Percentiles rank a stretch among this genome's conserved stretches.
phyloP scores from a whole-genome alignment of 768 basidiomycete genomes.

The Clathrus columnatus region DNA sequence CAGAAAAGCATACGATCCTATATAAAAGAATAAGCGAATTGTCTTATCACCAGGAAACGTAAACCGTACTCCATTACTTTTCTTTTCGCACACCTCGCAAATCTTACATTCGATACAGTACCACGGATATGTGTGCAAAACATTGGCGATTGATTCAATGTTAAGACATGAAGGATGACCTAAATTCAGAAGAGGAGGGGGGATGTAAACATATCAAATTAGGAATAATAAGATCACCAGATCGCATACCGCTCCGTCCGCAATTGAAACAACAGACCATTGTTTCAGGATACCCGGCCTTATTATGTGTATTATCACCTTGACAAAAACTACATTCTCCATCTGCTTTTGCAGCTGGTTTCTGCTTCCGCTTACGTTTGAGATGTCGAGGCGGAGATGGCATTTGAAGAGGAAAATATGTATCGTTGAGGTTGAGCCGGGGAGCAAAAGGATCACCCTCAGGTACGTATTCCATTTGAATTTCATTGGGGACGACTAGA shows the following conservation, averaged over 20 bases:
- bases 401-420: constrained; percentile 41
- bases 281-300: constrained; percentile 44
- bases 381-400: constrained; percentile 30
- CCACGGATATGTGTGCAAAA: constrained; percentile 73
- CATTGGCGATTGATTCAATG: constrained; percentile 43
- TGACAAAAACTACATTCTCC: constrained; percentile 71
- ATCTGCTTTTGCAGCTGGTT: constrained; percentile 36
- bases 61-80: constrained; percentile 78
- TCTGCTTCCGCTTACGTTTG: constrained; percentile 35
- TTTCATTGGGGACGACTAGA: constrained; percentile 24
- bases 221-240: background rate
- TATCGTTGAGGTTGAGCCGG: constrained; percentile 40
- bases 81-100: constrained; percentile 78
- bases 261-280: constrained; percentile 80
- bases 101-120: constrained; percentile 86
- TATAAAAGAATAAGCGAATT: constrained; percentile 15
- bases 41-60: constrained; percentile 12
- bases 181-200: constrained; percentile 22
- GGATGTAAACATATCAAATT: background rate
- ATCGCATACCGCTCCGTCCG: constrained; percentile 64
- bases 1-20: constrained; percentile 83
- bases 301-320: constrained; percentile 55
- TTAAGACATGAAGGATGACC: constrained; percentile 87
- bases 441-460: constrained; percentile 81
- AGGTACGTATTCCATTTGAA: constrained; percentile 38